These are phyloP conservation scores for Trypanosoma rangeli DNA, from an alignment of 208 protist species.

Conservation along the genomic window DNA sequence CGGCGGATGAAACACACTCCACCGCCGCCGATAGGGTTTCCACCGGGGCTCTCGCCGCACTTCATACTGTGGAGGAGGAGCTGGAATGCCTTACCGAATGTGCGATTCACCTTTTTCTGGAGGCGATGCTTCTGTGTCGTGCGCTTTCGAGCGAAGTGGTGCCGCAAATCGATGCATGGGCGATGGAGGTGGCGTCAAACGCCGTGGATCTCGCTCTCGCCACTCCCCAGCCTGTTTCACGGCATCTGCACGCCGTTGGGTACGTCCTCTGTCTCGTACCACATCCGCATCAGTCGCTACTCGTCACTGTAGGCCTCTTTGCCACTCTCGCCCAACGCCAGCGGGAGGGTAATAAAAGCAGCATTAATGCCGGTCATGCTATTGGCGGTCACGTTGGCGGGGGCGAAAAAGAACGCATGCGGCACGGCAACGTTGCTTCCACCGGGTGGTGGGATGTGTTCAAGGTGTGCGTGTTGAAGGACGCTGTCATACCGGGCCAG, in stretches of 20 bases:
- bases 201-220: constrained; percentile 46
- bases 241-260: constrained; percentile 38
- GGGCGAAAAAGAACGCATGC: no score
- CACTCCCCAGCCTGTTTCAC: constrained; percentile 31
- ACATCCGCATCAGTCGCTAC: constrained; percentile 46
- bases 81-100: constrained; percentile 34
- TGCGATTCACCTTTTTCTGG: constrained; percentile 41
- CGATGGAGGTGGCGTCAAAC: constrained; percentile 46
- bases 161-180: constrained; percentile 39
- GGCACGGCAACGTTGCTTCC: background rate
- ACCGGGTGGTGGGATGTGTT: constrained; percentile 53
- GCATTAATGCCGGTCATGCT: background rate
- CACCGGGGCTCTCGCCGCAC: background rate
- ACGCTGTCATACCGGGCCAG: constrained; percentile 46
- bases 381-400: background rate
- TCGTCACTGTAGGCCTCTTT: constrained; percentile 51
- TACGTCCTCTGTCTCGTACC: constrained; percentile 34
- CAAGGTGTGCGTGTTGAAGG: constrained; percentile 41
- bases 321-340: constrained; percentile 51
- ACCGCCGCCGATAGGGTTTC: background rate
- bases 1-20: background rate
- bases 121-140: constrained; percentile 36
- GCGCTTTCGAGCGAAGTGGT: constrained; percentile 35
- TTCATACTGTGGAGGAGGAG: constrained; percentile 22
- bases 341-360: constrained; percentile 9